Base-by-base conservation (phyloP, 148 eudicot species). In the Euryodendron excelsum region DNA sequence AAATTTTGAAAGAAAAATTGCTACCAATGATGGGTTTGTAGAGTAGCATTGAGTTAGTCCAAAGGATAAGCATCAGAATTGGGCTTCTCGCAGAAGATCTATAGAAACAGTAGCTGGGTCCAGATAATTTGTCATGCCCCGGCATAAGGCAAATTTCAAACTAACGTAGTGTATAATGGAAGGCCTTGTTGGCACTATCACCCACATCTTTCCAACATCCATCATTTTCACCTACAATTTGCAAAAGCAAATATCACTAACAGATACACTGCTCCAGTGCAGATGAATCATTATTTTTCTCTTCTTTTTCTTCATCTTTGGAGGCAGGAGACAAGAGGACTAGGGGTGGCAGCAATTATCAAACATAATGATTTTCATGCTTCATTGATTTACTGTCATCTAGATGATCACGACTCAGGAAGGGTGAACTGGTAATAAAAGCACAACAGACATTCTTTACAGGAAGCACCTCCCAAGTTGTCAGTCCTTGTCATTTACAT, bases 221-320 rank as follows among this genome's bases (percentile, higher is more conserved):
- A 23, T 68, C 31, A 68, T 41, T 68, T 67, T 68, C 23, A 68
- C 53, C 31, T 39, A 44, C 50, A 21, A 41, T 68, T 21, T 20
- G 70, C 13, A 68, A 68, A 68, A 68, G 52, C 31, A 68, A n/a
- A 68, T 27, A 68, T 39, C 30, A 68, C 17, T n/a, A 44, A 31
- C 9, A 31, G 36, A 34, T 36, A 20, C 47, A 39, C 72, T 68
- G 53, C 72, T 68, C 30, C 20, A 41, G 20, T 68, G 50, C 33
- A 68, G 69, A 12, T 68, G 52, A 68, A 41, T 68, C 28, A 68
- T 25, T 10, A 3, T 23, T 60, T 41, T 23, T 12, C 48, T 50
- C 33, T 30, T 25, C 34, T 39, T 39, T 39, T 7, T 39, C 7
- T 50, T 41, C 31, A 3, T 68, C 39, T 68, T 68, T n/a, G n/a